Evolutionary conservation across 495 filamentous ascomycete species (phyloP), one percentile per base, ranked within the genome.

Genomic region (Talaromyces stipitatus): DNA sequence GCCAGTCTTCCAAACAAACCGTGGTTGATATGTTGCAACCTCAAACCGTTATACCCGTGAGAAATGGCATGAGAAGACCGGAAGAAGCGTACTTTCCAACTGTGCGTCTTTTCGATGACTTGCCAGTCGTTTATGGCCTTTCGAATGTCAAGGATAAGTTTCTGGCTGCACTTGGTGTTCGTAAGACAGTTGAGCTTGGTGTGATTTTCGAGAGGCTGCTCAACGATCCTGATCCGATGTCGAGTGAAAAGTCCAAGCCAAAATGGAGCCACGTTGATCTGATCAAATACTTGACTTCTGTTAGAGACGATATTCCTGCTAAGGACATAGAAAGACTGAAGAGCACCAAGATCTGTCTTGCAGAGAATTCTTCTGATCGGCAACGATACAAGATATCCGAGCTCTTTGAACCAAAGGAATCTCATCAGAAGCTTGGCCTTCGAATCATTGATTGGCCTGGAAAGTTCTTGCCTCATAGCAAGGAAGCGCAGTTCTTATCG

Each of bases 201-300:
- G 90, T 96, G 20, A 91, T 99, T 22, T 97, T 97, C 62, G 87
- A 89, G 33, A 82, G 95, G 36, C 78, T 98, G 52, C 78, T 96
- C 63, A 80, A 78, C 56, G 64, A 69, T 16, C 62, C 75, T 2
- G 72, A 71, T 2, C 70, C 78, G 4, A 62, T 78, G 45, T 63
- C 66, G 27, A 72, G 73, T 52, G 68, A 67, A 32, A 62, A 68
- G n/a, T 55, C 55, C 14, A 56, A 65, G 12, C 61, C 57, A 16
- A 90, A 86, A 76, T 96, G 88, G 90, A 95, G 85, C 61, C 94
- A 97, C 66, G 85, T 95, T 46, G 92, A 97, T 61, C 78, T 99
- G 14, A 92, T 99, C 70, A 89, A 86, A 58, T 99, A 99, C 62
- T 80, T 99, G 41, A 81, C 89, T 9, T 92, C 91, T 14, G 91